These are phyloP conservation scores for Didymella arachidicola DNA, from an alignment of 2,329 filamentous ascomycete genomes.

Conservation along the genomic window DNA sequence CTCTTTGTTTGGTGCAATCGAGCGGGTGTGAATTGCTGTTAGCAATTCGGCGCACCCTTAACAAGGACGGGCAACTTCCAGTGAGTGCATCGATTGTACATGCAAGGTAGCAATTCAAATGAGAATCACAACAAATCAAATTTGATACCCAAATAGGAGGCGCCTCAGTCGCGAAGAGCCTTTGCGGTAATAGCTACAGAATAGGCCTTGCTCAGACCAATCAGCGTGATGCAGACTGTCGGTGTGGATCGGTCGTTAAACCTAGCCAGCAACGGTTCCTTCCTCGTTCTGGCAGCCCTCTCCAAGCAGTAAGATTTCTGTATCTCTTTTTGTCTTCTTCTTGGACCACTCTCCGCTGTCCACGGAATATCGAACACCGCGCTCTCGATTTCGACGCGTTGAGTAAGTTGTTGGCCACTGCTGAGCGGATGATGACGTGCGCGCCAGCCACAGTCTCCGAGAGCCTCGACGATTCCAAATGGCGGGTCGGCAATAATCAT, in stretches of 20 bases:
- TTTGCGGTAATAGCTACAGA: background rate
- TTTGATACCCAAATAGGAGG: background rate
- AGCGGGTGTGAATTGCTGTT: background rate
- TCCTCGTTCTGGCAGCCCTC: background rate
- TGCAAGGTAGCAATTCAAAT: background rate
- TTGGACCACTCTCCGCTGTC: background rate
- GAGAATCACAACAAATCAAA: background rate
- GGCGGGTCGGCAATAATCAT: conserved; percentile 1
- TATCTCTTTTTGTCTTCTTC: background rate
- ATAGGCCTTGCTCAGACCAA: background rate
- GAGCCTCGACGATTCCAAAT: conserved; percentile 15
- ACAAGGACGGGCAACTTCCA: background rate
- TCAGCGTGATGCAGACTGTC: background rate
- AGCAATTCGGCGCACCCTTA: background rate
- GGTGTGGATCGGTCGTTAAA: conserved; percentile 1
- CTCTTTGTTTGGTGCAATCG: background rate
- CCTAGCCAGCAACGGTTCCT: conserved; percentile 6
- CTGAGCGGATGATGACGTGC: conserved; percentile 6
- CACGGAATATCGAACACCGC: background rate
- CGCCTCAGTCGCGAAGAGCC: background rate
- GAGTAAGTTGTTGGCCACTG: background rate
- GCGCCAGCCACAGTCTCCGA: background rate
- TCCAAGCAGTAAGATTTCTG: background rate
- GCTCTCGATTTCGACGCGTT: background rate
- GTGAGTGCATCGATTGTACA: background rate